These are phyloP conservation scores for Agastache rugosa DNA, from an alignment of 257 asterid species.

Conservation along the genomic window DNA sequence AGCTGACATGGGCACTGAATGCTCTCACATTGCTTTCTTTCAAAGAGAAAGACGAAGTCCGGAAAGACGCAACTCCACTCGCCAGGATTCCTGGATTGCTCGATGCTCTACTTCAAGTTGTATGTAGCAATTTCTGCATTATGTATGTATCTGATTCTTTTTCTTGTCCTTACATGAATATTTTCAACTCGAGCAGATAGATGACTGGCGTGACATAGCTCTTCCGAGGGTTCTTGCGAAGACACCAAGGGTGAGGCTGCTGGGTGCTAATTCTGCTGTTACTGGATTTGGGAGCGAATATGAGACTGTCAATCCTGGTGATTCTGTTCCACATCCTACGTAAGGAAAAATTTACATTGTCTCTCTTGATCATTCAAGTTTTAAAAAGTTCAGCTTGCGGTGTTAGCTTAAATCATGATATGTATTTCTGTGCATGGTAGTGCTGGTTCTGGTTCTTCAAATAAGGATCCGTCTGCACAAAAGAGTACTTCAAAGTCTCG, in stretches of 20 bases:
- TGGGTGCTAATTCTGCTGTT: constrained; percentile 77
- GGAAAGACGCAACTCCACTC: constrained; percentile 94
- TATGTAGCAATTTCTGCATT: constrained; percentile 48
- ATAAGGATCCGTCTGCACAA: constrained; percentile 63
- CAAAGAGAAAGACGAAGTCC: constrained; percentile 96
- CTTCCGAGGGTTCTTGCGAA: constrained; percentile 83
- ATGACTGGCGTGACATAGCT: constrained; percentile 98
- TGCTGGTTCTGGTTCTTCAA: constrained; percentile 62
- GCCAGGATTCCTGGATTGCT: constrained; percentile 95
- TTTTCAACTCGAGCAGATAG: constrained; percentile 64
- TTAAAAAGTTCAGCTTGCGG: constrained; percentile 21
- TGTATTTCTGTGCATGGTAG: constrained; percentile 41
- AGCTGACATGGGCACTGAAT: constrained; percentile 95
- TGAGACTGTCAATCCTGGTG: constrained; percentile 65
- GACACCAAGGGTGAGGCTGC: constrained; percentile 70
- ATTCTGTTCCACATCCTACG: constrained; percentile 65
- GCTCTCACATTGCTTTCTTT: constrained; percentile 90
- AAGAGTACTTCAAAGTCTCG: constrained; percentile 56
- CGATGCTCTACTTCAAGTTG: constrained; percentile 95
- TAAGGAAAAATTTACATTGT: constrained; percentile 33
- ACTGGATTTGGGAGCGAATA: constrained; percentile 89
- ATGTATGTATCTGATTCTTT: constrained; percentile 1
- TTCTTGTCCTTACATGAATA: background rate
- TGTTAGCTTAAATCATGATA: constrained; percentile 11
- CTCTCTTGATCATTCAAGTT: constrained; percentile 12